Base-by-base conservation (phyloP, 768 basidiomycete genomes). In the Naematelia aurantialba region DNA sequence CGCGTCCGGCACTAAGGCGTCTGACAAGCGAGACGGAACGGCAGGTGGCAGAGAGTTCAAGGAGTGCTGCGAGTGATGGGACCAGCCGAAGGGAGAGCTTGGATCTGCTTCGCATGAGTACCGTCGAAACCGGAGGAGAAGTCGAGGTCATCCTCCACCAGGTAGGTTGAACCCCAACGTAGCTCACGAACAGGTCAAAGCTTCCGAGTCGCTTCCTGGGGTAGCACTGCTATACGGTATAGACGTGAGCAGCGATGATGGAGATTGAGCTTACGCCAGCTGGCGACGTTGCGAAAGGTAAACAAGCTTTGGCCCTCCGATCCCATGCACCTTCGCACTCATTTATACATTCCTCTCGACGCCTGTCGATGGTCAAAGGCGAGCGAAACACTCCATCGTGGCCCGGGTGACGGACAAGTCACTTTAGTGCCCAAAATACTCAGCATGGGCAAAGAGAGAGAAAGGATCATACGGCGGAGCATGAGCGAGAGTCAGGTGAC, bases 281-380 rank as follows among this genome's bases (percentile, higher is more conserved):
- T 79, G 54, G 83, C 89, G 25, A 86, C 88, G 13, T 82, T 99
- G 12, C 86, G 93, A 49, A 82, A 85, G 66, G 86, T 86, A 49
- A 99, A 99, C 76, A 89, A 92, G 64, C 80, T 99, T 5, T 99
- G 96, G 96, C 76, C 90, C 4, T 87, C 89, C 5, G 96, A 98
- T 73, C 83, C 90, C 0, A 88, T 99, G 47, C 90, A 94, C 78
- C 82, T 92, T 30, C 87, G 93, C 26, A 85, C 85, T 47, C 81
- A 84, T 4, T 83, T 96, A 31, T 86, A 88, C 68, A 87, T 98
- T 57, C 91, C 93, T 0, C 68, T 80, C 45, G 79, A 74, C n/a
- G 73, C 75, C 1, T 78, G 77, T 49, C 47, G 54, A 26, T 73
- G 72, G 73, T 66, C 68, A 58, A 75, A 74, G 48, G 73, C 73